phyloP scores from a whole-genome alignment of 139 green algal genomes.

The Picochlorum sp. region DNA sequence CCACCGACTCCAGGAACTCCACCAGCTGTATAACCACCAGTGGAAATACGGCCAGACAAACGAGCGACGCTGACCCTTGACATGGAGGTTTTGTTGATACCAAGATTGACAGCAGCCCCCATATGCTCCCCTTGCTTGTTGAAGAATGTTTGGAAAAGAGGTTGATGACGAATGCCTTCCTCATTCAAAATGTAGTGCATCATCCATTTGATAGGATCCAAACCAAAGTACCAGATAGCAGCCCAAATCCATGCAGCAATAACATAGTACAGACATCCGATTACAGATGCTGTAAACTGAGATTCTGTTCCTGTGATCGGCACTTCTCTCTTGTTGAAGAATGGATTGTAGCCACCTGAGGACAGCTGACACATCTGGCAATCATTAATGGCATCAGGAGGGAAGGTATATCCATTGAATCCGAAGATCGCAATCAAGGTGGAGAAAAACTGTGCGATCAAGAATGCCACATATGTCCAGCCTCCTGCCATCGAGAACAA shows the following conservation, averaged over 20 bases:
- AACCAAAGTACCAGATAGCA: conserved; percentile 58
- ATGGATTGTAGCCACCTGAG: conserved; percentile 22
- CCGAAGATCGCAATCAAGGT: conserved; percentile 57
- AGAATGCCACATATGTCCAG: conserved; percentile 66
- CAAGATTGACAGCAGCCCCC: conserved; percentile 7
- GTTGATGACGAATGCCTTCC: conserved; percentile 49
- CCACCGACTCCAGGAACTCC: conserved; percentile 24
- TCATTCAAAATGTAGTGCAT: conserved; percentile 62
- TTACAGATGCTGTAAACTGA: conserved; percentile 39
- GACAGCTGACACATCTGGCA: conserved; percentile 48
- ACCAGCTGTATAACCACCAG: conserved; percentile 9
- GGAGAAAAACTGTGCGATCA: conserved; percentile 43
- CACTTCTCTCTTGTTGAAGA: conserved; percentile 31
- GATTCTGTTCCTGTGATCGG: conserved; percentile 47
- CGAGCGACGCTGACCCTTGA: conserved; percentile 1
- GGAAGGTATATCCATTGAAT: conserved; percentile 53
- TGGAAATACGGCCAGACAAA: not conserved
- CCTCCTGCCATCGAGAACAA: conserved; percentile 36
- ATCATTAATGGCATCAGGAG: conserved; percentile 19
- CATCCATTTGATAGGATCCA: conserved; percentile 65
- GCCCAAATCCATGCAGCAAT: conserved; percentile 71
- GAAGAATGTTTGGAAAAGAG: conserved; percentile 12
- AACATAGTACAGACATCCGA: conserved; percentile 66
- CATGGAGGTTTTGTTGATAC: conserved; percentile 21
- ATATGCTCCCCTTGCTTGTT: conserved; percentile 13